These are phyloP conservation scores for Bruguiera sexangula DNA, from an alignment of 345 rosid genomes.

Conservation along the genomic window DNA sequence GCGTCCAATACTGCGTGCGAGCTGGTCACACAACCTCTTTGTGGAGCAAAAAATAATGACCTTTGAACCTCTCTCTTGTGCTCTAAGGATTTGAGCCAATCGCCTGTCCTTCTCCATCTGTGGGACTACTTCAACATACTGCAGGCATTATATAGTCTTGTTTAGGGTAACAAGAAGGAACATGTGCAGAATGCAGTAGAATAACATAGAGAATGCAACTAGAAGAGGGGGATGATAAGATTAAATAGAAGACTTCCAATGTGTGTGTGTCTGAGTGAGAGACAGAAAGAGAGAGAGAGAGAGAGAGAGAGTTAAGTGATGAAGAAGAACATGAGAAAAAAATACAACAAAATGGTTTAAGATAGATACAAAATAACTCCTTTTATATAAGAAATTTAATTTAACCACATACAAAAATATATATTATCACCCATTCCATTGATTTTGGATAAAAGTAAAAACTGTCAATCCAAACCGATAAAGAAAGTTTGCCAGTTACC, in stretches of 20 bases:
- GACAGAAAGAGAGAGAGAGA: no score
- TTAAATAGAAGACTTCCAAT: no score
- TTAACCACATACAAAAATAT: no score
- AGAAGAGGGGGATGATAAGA: no score
- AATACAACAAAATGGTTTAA: no score
- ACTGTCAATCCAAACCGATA: slow-evolving; percentile 1
- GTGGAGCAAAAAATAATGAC: slow-evolving; percentile 89
- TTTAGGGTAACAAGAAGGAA: slow-evolving; percentile 3
- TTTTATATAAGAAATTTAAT: no score
- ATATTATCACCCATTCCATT: no score
- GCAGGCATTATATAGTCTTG: slow-evolving; percentile 18
- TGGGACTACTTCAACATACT: slow-evolving; percentile 91
- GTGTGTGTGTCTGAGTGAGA: no score
- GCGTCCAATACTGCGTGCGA: slow-evolving; percentile 74
- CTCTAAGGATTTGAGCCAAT: slow-evolving; percentile 77
- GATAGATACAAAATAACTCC: no score
- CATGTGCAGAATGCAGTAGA: background rate
- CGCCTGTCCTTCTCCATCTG: slow-evolving; percentile 94
- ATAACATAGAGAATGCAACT: no score
- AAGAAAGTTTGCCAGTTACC: slow-evolving; percentile 33
- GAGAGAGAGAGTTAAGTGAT: no score
- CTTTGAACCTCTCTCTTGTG: slow-evolving; percentile 91
- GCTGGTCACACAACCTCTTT: slow-evolving; percentile 89
- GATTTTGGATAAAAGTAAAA: background rate
- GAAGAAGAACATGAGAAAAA: no score